Evolutionary conservation across 805 yeast species (phyloP), one percentile per base, ranked within the genome.

Genomic region (Cyberlindnera xishuangbannaensis): DNA sequence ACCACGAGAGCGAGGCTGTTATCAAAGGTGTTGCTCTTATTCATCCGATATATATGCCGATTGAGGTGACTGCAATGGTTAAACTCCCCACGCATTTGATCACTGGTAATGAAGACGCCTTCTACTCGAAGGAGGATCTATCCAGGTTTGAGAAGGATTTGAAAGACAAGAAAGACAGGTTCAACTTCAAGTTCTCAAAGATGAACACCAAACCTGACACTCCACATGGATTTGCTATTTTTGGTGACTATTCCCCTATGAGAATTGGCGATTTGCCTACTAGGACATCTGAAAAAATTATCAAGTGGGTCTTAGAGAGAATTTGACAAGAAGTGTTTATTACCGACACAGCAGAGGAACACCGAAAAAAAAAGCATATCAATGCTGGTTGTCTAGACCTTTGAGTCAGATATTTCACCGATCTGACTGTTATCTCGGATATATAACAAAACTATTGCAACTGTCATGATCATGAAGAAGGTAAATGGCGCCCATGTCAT

Each of bases 401-500:
- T 45, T 7, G 44, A 31, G 18, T 39, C 41, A 7, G 36, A 47
- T 25, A 21, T 47, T 8, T 52, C 52, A 21, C 48, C 42, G 12
- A 44, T 38, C 15, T 36, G 36, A 24, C 45, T 43, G 23, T 61
- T 31, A 27, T 65, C 67, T 37, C 62, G 58, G n/a, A 60, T 34
- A 33, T 62, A 55, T 18, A 62, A 31, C 8, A 43, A 38, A 36
- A 65, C 41, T n/a, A 64, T 41, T 0, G 69, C 67, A 5, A 66
- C 33, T 5, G 66, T 56, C 7, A 64, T 64, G 3, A 71, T 40
- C 5, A 65, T 28, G 19, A 69, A 39, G 41, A 78, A 70, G 1
- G 72, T 45, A 50, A 79, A 78, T 3, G 75, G 65, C 6, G 69
- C 59, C 86, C 86, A 79, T 0, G 77, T 61, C 69, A 79, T 65